These are phyloP conservation scores for Lumnitzera littorea DNA, from an alignment of 345 rosid genomes.

Conservation along the genomic window DNA sequence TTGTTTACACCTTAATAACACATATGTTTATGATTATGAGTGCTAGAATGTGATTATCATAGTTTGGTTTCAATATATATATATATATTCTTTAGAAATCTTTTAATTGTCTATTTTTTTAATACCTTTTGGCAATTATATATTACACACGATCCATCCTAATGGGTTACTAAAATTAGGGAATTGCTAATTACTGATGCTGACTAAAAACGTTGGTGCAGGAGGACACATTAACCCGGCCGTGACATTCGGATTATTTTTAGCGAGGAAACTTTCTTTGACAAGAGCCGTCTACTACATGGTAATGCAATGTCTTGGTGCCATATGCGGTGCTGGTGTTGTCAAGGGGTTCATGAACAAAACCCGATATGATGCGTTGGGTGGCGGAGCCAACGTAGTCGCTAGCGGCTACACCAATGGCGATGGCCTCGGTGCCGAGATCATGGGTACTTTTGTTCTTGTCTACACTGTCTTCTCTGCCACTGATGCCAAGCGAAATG, in stretches of 20 bases:
- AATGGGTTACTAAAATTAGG: too few relatives aligned
- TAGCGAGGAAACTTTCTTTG: conserved; percentile 15
- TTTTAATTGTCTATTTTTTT: too few relatives aligned
- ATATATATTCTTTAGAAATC: too few relatives aligned
- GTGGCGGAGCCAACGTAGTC: conserved; percentile 14
- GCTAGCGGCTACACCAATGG: conserved; percentile 12
- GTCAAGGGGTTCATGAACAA: conserved; percentile 11
- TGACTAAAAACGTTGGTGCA: neutral
- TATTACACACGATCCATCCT: too few relatives aligned
- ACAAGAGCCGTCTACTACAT: conserved; percentile 15
- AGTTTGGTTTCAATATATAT: too few relatives aligned
- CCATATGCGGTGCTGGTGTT: conserved; percentile 15
- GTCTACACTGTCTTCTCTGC: conserved; percentile 16
- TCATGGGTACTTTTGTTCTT: conserved; percentile 6
- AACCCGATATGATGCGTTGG: neutral
- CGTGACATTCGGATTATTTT: conserved; percentile 11
- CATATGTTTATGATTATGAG: too few relatives aligned
- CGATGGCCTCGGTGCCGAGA: conserved; percentile 9
- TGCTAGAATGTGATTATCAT: too few relatives aligned
- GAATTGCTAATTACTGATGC: too few relatives aligned
- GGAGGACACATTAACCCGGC: conserved; percentile 15
- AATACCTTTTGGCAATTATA: too few relatives aligned
- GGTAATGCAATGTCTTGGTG: conserved; percentile 11
- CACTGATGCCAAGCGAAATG: conserved; percentile 16
- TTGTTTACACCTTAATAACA: neutral